Base-by-base conservation (phyloP, 441 rosid species). In the Brassica hybrid region DNA sequence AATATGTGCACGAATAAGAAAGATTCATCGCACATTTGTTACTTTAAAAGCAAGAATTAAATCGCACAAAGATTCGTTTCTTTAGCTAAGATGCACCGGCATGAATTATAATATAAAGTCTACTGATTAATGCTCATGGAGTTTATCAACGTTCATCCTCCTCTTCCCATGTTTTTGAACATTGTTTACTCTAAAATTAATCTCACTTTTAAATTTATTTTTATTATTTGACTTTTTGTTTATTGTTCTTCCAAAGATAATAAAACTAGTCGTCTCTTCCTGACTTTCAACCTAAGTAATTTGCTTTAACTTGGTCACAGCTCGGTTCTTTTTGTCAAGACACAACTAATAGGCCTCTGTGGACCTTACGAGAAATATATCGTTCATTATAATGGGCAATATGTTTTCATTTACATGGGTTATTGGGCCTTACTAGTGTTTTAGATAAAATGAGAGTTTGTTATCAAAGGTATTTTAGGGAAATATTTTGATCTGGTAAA, bases 111-210 rank as follows among this genome's bases (percentile, higher is more conserved):
- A 63, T 68, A 69, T 63, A 74, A 54, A 73, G 54, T 74, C 9
- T 17, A 38, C 70, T 68, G 52, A 56, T 74, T 41, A 79, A 41
- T 25, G 11, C 11, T 63, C 11, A 41, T 69, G 75, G 78, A 69
- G 82, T 56, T 38, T 74, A 69, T 74, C 82, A 79, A 79, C 57
- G 82, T 79, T 62, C 82, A 74, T 69, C 82, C 79, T 79, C 82
- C 70, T 74, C 75, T 79, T 69, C 82, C 75, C 71, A 74, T 63
- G 23, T 69, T 79, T 79, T 19, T 7, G 43, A 79, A 63, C 67
- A 38, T 56, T 62, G 75, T 73, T 72, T 61, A 67, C 17, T 36
- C 66, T 69, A 43, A 63, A 79, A 79, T 54, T 68, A 68, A 79
- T 69, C 75, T 79, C 60, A 61, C 21, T 41, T 36, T 60, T 60